phyloP scores from a whole-genome alignment of 176 grass and related monocot species.

The Oryza meridionalis region DNA sequence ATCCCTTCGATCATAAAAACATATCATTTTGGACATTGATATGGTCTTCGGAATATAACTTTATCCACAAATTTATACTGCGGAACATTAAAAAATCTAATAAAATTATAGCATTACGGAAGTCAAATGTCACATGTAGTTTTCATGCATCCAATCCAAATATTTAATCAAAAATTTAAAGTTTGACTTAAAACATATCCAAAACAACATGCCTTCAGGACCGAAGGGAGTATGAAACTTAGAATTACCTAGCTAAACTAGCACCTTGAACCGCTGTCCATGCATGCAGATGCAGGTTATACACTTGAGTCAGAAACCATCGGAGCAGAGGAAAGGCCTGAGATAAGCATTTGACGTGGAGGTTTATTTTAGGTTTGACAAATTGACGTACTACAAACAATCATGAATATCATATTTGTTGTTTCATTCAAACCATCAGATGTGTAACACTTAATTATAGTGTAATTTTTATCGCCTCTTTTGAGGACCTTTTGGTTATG shows the following conservation, averaged over 20 bases:
- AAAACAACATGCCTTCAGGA: neutral
- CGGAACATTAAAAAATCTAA: neutral
- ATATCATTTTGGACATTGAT: neutral
- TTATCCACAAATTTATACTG: neutral
- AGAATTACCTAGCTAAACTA: neutral
- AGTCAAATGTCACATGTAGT: neutral
- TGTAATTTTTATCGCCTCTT: neutral
- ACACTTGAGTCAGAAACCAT: neutral
- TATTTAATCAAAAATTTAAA: neutral
- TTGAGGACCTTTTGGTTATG: neutral
- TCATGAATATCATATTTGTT: neutral
- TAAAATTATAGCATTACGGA: neutral
- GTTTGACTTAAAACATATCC: neutral
- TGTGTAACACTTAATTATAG: neutral
- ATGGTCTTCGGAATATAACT: neutral
- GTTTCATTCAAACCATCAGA: conserved; percentile 2
- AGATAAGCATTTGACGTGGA: neutral
- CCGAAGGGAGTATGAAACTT: neutral
- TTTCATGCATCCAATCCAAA: neutral
- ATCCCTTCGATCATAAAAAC: neutral
- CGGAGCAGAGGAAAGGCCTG: neutral
- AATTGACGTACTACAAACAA: neutral
- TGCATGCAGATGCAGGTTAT: neutral
- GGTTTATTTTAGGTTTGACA: conserved; percentile 15
- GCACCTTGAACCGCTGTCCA: neutral